Base-by-base conservation (phyloP, 805 yeast genomes). In the Candida dajiaensis region DNA sequence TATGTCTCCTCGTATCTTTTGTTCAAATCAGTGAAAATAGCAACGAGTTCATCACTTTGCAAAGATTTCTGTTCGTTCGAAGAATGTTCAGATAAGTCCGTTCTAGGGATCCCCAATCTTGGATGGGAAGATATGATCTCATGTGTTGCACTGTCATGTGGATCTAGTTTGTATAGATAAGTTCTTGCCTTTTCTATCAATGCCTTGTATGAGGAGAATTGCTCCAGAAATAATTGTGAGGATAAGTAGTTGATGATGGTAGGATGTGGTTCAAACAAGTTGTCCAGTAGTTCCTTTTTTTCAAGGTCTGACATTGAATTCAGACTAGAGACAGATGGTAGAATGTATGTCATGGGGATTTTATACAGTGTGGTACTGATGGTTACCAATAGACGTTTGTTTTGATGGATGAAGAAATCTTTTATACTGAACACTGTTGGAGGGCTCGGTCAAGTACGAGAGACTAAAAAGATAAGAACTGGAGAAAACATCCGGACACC, bases 101-200 rank as follows among this genome's bases (percentile, higher is more conserved):
- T 50, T 45, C 65, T 71, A 3, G 80, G 71, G 3, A 85, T 86
- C 0, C 97, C 97, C 16, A 89, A 69, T 46, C 96, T 71, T 16
- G 97, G 97, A 66, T 89, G 97, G 0, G 97, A 96, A 1, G 87
- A 82, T n/a, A 90, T 79, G 47, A 90, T 88, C 36, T 74, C 67
- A 26, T 51, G 45, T 7, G 57, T 53, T 2, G 49, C 28, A 2
- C 37, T 38, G 13, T 47, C 37, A 6, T 43, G 46, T 18, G 60
- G 56, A 22, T 54, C 51, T 13, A 59, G 29, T 18, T 43, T 40
- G 9, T 44, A 22, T 23, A 59, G 49, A 11, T 43, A 21, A 6
- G 18, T 6, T 26, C 56, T 43, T 11, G 61, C 52, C 3, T 35
- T 36, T 7, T 52, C 53, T 15, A 58, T 52, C 20, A 58, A 46